These are phyloP conservation scores for Blastocystis hominis DNA, from an alignment of 352 stramenopile species.

Conservation along the genomic window DNA sequence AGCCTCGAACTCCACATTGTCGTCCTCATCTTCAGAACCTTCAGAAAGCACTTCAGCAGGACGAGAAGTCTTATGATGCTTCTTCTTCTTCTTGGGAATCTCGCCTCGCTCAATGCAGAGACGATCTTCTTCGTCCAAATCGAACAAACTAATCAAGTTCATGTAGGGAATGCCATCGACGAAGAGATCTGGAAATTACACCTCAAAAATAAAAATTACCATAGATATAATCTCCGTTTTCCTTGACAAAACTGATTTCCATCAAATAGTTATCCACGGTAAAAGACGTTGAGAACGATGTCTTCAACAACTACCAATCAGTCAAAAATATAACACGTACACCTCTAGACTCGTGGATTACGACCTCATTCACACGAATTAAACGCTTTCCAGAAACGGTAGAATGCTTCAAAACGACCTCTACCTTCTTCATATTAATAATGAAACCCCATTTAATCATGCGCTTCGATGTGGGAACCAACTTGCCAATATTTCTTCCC, in stretches of 20 bases:
- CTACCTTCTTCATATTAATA: conserved; percentile 58
- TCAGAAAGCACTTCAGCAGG: background rate
- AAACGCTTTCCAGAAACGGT: conserved; percentile 46
- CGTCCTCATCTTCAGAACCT: background rate
- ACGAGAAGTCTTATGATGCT: background rate
- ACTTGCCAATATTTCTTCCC: conserved; percentile 55
- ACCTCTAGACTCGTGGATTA: conserved; percentile 48
- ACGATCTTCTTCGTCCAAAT: conserved; percentile 13
- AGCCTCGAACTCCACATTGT: conserved; percentile 41
- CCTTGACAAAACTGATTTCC: conserved; percentile 56
- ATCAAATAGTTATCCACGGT: conserved; percentile 53
- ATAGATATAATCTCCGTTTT: conserved; percentile 41
- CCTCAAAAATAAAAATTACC: background rate
- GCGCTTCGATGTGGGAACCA: conserved; percentile 4
- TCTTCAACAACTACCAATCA: conserved; percentile 17
- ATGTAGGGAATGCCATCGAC: conserved; percentile 54
- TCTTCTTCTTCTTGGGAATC: conserved; percentile 27
- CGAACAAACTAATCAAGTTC: conserved; percentile 35
- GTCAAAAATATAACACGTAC: background rate
- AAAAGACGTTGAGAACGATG: conserved; percentile 18
- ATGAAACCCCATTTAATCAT: conserved; percentile 58
- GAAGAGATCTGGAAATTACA: conserved; percentile 7
- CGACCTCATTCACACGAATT: conserved; percentile 50
- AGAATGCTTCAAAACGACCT: conserved; percentile 54
- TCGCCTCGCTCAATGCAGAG: conserved; percentile 39